phyloP scores from a whole-genome alignment of 208 protist genomes.

The Phytomonas sp. region DNA sequence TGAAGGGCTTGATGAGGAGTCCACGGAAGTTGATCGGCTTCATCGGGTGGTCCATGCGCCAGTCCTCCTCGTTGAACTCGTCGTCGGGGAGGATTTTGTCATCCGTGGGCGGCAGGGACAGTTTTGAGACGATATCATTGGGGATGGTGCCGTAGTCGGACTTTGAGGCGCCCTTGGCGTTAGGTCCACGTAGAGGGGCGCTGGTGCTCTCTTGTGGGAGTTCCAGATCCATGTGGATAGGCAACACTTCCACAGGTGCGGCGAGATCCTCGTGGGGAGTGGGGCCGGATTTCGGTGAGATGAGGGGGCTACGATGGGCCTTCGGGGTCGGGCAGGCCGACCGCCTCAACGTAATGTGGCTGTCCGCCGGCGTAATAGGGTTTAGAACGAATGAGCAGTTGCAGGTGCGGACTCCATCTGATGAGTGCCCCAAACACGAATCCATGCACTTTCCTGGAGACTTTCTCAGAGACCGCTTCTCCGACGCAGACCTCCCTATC shows the following conservation, averaged over 20 bases:
- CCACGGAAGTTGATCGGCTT: slow-evolving; percentile 62
- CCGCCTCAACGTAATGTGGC: background rate
- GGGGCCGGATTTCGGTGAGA: background rate
- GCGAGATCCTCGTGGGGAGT: background rate
- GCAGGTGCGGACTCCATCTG: background rate
- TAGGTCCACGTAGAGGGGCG: background rate
- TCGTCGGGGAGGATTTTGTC: slow-evolving; percentile 14
- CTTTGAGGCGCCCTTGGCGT: background rate
- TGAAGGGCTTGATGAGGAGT: slow-evolving; percentile 74
- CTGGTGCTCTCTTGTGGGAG: background rate
- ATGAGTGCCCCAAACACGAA: background rate
- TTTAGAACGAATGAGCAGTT: background rate
- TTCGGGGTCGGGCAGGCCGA: background rate
- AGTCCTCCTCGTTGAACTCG: slow-evolving; percentile 67
- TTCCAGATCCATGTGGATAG: background rate
- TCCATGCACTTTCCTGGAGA: background rate
- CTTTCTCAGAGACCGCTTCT: background rate
- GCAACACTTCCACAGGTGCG: background rate
- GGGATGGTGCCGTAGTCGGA: slow-evolving; percentile 15
- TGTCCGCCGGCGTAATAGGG: background rate
- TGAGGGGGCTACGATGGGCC: background rate
- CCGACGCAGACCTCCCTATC: background rate
- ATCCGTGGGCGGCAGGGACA: background rate
- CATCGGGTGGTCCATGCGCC: slow-evolving; percentile 69
- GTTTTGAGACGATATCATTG: background rate